Base-by-base conservation (phyloP, 108 stramenopile species). In the Cyclotella kingstonii region DNA sequence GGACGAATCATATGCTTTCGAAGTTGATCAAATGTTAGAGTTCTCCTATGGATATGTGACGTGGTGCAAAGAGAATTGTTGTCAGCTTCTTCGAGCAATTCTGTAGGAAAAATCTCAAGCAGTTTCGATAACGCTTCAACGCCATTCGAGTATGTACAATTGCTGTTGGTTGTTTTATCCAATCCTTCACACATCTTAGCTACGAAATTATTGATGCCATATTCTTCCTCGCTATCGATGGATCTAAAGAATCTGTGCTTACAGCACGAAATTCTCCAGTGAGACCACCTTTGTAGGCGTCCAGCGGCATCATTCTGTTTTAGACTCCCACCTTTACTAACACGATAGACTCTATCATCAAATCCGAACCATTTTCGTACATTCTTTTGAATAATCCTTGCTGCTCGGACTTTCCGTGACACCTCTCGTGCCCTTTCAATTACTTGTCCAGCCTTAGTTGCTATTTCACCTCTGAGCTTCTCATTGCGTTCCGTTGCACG, bases 1-100 rank as follows among this genome's bases (percentile, higher is more conserved):
- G 70, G 62, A 28, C 40, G 29, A 61, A 56, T 72, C 70, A 72
- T 72, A 10, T 63, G 38, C 40, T 42, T 26, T 31, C 45, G 52
- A 29, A 63, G 19, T 19, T 44, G 28, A 46, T 63, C 70, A 34
- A 72, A 72, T 15, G 60, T n/a, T n/a, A n/a, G 21, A 10, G 53
- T 42, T 9, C 10, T 28, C 12, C 36, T 21, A 42, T 26, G 10
- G 15, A 19, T 11, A 15, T 10, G 36, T 28, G 36, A 36, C 36
- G 11, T 9, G 9, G 9, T 36, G 7, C 36, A n/a, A n/a, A n/a
- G 22, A 5, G 48, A 10, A 6, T 53, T 31, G 7, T 10, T 26
- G 31, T 41, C 46, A 30, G 30, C n/a, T 53, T 59, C 21, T 10
- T 49, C 25, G 28, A 53, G 0, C 5, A 21, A 0, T 42, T 8